Conservation (phyloP, 257 asterid genomes). For the Solanum bulbocastanum region DNA sequence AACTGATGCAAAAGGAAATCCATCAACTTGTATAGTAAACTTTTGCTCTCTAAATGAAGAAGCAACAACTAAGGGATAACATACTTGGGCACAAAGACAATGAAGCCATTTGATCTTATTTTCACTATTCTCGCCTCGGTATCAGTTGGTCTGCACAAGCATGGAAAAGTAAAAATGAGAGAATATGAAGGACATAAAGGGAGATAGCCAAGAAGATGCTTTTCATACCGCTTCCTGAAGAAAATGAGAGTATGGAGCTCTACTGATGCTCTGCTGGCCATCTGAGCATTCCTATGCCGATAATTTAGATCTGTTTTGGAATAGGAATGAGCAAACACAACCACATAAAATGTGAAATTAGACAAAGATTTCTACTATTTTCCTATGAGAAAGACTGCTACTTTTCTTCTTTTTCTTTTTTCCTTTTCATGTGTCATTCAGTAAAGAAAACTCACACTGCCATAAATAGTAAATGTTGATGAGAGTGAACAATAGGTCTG, state of each 20-base stretch:
- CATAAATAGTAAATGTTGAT: neutral
- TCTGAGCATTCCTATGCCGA: slow-evolving; percentile 96
- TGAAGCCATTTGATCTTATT: slow-evolving; percentile 89
- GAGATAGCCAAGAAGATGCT: neutral
- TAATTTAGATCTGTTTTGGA: slow-evolving; percentile 65
- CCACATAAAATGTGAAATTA: neutral
- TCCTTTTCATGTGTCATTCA: neutral
- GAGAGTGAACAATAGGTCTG: neutral
- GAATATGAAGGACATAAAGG: neutral
- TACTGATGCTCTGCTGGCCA: slow-evolving; percentile 96
- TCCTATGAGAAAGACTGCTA: neutral
- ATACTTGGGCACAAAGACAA: slow-evolving; percentile 89
- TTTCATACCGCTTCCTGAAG: slow-evolving; percentile 69
- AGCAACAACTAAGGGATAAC: slow-evolving; percentile 2
- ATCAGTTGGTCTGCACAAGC: slow-evolving; percentile 78
- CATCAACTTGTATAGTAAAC: neutral
- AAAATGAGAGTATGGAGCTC: slow-evolving; percentile 92
- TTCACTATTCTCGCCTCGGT: slow-evolving; percentile 88
- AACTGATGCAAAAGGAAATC: neutral
- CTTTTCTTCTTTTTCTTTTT: neutral
- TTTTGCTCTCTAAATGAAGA: neutral
- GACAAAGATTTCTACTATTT: neutral
- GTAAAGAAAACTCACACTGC: neutral
- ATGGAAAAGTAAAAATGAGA: neutral
- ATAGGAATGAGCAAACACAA: neutral